Percentiles rank a stretch among this genome's conserved stretches.
These are phyloP conservation scores for Pyrrhoderma lamaoense DNA, from an alignment of 1,284 basidiomycete species.

Conservation along the genomic window DNA sequence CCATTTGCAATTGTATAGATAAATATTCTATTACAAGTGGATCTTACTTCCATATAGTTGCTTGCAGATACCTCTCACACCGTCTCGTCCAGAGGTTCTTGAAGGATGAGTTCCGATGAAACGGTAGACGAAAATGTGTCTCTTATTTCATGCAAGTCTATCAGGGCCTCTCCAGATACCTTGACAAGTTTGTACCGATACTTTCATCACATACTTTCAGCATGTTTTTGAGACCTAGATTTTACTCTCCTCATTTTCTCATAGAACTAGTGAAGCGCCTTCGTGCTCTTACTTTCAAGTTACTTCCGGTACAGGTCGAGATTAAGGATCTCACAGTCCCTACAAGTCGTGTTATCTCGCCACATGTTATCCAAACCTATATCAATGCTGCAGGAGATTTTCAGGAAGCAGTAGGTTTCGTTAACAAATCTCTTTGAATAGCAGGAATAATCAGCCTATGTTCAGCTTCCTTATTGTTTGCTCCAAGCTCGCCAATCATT, in stretches of 20 bases:
- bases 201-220: not conserved
- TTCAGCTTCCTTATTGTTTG: slow-evolving; percentile 70
- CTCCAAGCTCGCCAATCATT: slow-evolving; percentile 77
- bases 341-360: slow-evolving; percentile 66
- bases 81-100: too few species aligned
- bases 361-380: slow-evolving; percentile 59
- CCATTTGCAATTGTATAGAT: too few species aligned
- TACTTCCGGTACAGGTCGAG: slow-evolving; percentile 80
- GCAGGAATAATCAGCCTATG: not conserved
- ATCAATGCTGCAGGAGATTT: slow-evolving; percentile 70
- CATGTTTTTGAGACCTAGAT: not conserved
- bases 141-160: slow-evolving; percentile 38
- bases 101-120: slow-evolving; percentile 16
- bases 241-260: not conserved
- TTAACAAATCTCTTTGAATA: not conserved
- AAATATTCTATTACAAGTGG: too few species aligned
- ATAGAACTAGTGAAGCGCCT: slow-evolving; percentile 75
- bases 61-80: too few species aligned
- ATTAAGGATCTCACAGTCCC: slow-evolving; percentile 50
- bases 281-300: slow-evolving; percentile 64
- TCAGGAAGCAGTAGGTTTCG: slow-evolving; percentile 57
- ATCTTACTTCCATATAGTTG: too few species aligned
- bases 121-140: slow-evolving; percentile 40
- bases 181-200: slow-evolving; percentile 50
- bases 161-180: slow-evolving; percentile 59